Conservation (phyloP, 2,329 filamentous ascomycete genomes). For the Fusarium proliferatum region DNA sequence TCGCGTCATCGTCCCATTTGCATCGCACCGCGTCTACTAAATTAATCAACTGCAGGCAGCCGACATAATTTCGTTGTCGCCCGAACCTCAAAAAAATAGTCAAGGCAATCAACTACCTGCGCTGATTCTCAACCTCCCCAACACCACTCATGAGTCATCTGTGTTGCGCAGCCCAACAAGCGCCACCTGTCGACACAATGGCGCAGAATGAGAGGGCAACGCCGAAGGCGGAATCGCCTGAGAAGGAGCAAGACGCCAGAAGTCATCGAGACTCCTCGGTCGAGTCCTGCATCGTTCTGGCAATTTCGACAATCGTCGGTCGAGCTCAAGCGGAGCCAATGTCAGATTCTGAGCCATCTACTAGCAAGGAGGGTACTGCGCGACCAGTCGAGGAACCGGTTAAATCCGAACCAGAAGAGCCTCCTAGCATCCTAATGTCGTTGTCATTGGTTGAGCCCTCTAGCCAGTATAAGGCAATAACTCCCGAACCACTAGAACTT, state of each 20-base stretch:
- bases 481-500: background rate
- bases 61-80: background rate
- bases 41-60: background rate
- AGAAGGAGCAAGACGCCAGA: too few species aligned
- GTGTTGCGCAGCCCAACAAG: background rate
- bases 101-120: accelerated
- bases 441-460: background rate
- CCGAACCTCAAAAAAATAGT: background rate
- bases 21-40: background rate
- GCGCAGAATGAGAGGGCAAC: background rate
- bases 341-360: background rate
- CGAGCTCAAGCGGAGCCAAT: background rate
- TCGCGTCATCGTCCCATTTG: background rate
- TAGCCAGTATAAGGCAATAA: background rate
- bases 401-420: background rate
- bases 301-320: background rate
- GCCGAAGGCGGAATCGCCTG: background rate
- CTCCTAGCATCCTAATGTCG: background rate
- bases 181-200: background rate
- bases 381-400: background rate
- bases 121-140: background rate
- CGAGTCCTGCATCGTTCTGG: background rate
- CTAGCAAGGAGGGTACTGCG: background rate
- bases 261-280: background rate
- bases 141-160: background rate